Evolutionary conservation across 140 eudicot genomes (phyloP).

Genomic region (Oenanthe javanica): DNA sequence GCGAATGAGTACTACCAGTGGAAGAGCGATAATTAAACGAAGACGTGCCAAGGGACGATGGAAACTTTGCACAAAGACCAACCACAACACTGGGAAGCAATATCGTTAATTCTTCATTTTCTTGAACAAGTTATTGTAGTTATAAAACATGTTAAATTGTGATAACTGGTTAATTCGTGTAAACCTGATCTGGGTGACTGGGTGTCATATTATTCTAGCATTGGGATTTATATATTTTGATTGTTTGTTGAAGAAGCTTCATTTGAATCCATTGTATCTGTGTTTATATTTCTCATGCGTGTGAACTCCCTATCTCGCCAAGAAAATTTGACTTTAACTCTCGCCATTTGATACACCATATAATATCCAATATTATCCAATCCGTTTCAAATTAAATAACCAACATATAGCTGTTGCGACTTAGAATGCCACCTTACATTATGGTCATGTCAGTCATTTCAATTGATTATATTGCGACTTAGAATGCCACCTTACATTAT

Average conservation of each 20-base stretch:
- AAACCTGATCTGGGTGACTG: constrained; percentile 15
- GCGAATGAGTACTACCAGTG: constrained; percentile 78
- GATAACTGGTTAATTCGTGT: constrained; percentile 21
- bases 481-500: background rate
- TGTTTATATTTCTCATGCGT: background rate
- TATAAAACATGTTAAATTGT: constrained; percentile 7
- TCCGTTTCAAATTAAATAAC: background rate
- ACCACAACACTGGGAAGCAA: constrained; percentile 78
- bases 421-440: background rate
- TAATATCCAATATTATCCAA: background rate
- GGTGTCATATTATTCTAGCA: constrained; percentile 11
- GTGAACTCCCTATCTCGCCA: background rate
- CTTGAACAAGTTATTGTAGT: constrained; percentile 17
- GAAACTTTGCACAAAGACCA: constrained; percentile 71
- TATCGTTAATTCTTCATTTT: constrained; percentile 21
- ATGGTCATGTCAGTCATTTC: background rate
- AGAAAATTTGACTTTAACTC: background rate
- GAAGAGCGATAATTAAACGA: constrained; percentile 64
- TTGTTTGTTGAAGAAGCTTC: background rate
- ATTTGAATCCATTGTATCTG: background rate
- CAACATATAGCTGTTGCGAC: background rate
- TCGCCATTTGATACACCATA: background rate
- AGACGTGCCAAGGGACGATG: constrained; percentile 88
- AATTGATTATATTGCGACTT: background rate
- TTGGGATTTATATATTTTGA: constrained; percentile 10